These are phyloP conservation scores for Pleurotus djamor DNA, from an alignment of 768 basidiomycete genomes.

Conservation along the genomic window DNA sequence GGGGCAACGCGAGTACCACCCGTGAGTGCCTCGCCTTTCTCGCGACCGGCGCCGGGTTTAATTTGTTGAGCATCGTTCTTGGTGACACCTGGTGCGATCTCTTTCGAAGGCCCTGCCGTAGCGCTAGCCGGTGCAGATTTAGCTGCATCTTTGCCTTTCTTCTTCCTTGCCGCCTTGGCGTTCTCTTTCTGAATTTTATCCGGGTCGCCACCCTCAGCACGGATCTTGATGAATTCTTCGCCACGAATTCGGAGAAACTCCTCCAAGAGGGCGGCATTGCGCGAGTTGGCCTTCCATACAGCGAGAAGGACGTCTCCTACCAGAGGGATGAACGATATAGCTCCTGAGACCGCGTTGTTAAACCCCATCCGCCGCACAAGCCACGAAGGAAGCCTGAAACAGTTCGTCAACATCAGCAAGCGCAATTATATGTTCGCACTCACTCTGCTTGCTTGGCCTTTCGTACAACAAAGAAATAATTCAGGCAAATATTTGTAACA, in stretches of 20 bases:
- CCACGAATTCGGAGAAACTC: constrained; percentile 81
- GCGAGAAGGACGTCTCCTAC: constrained; percentile 78
- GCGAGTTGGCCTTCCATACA: constrained; percentile 81
- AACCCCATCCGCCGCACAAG: constrained; percentile 71
- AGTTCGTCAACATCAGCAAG: background rate
- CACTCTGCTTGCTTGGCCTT: constrained; percentile 72
- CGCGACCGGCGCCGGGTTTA: constrained; percentile 54
- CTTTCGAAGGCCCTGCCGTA: constrained; percentile 14
- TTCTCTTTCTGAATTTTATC: constrained; percentile 6
- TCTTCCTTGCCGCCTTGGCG: constrained; percentile 5
- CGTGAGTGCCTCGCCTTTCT: constrained; percentile 27
- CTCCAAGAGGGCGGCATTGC: constrained; percentile 85
- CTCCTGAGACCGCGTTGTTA: constrained; percentile 71
- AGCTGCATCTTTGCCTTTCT: constrained; percentile 7
- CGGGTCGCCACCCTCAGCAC: constrained; percentile 26
- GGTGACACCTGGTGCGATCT: constrained; percentile 18
- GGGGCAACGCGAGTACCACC: background rate
- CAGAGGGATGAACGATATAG: constrained; percentile 65
- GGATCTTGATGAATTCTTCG: constrained; percentile 60
- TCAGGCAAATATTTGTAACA: constrained; percentile 56
- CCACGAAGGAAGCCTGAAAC: constrained; percentile 44
- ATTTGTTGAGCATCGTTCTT: constrained; percentile 38
- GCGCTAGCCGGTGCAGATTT: constrained; percentile 14
- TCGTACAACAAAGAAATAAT: constrained; percentile 75
- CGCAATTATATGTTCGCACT: background rate